Evolutionary conservation across 2,329 filamentous ascomycete genomes (phyloP).

Genomic region (Aspergillus sp.): DNA sequence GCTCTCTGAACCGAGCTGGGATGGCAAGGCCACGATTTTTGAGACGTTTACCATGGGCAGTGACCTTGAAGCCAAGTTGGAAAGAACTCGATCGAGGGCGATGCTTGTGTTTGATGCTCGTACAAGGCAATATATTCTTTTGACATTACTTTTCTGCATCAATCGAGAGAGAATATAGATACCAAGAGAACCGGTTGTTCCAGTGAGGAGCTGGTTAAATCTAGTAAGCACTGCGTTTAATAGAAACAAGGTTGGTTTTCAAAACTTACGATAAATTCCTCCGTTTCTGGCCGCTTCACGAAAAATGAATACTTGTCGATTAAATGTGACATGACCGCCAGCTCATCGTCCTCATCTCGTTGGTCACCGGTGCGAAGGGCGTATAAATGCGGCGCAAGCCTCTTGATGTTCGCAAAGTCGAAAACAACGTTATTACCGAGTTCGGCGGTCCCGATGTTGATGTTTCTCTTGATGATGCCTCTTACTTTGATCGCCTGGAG

Average conservation of each 20-base stretch:
- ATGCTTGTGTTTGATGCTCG: constrained; percentile 1
- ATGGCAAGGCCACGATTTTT: constrained; percentile 9
- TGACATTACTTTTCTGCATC: constrained; percentile 4
- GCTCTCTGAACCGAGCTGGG: constrained; percentile 4
- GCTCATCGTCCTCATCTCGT: constrained; percentile 35
- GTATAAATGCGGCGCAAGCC: constrained; percentile 49
- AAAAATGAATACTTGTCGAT: constrained; percentile 49
- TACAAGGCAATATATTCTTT: constrained; percentile 11
- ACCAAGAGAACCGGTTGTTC: constrained; percentile 66
- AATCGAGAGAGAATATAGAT: constrained; percentile 57
- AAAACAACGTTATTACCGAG: constrained; percentile 61
- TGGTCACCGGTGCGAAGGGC: constrained; percentile 42
- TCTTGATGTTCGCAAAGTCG: constrained; percentile 53
- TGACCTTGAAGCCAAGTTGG: constrained; percentile 6
- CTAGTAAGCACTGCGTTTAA: background rate
- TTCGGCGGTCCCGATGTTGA: constrained; percentile 50
- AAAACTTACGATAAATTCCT: constrained; percentile 20
- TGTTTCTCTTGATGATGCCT: constrained; percentile 50
- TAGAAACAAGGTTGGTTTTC: background rate
- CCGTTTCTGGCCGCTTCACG: constrained; percentile 25
- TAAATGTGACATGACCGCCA: constrained; percentile 49
- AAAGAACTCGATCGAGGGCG: constrained; percentile 10
- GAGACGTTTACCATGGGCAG: constrained; percentile 9
- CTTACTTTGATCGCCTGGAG: constrained; percentile 60
- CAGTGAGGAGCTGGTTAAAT: constrained; percentile 53